Evolutionary conservation across 371 early-diverging fungal genomes (phyloP), one percentile per base, ranked within the genome.

Genomic region (Mortierella sp.): DNA sequence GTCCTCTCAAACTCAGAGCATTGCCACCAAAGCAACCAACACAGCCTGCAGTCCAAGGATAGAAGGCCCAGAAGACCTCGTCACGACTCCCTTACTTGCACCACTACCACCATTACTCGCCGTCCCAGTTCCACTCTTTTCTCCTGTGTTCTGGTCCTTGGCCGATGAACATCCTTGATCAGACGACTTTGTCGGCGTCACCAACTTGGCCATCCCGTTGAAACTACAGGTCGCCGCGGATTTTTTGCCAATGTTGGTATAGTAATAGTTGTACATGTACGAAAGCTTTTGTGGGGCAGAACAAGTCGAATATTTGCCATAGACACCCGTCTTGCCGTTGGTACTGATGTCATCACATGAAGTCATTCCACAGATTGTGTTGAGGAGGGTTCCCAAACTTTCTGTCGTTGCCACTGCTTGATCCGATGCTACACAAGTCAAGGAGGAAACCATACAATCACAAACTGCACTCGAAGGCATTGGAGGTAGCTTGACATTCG

Each of bases 381-480:
- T 86, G 15, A 90, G 72, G 43, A 86, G 82, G 3, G 72, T 73
- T 0, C 72, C 71, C 4, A 74, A 29, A 11, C 69, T 60, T 51
- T 71, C 74, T 1, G 70, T 76, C 30, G 81, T 74, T 7, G 60
- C 73, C 1, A 65, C 52, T 19, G 86, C 83, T 62, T 86, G 82
- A 19, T 85, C 81, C 0, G 86, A 84, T 3, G 84, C 85, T 11
- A 85, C 83, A 72, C 93, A 93, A 29, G 83, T 70, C 48, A 92
- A 74, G 7, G 90, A 86, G 28, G 88, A 82, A 28, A 86, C 73
- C 90, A 93, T 90, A 81, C 93, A 92, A 19, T 86, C 74, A 71
- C 95, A 94, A 19, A 86, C 86, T 21, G 85, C 84, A 7, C 83
- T 79, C 0, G 90, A 91, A 6, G 95, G 95, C 0, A 92, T 91